A percentile compares a stretch with the other conserved stretches of the same genome.
Evolutionary conservation across 352 stramenopile species (phyloP).

Genomic region (Pseudoperonospora humuli): DNA sequence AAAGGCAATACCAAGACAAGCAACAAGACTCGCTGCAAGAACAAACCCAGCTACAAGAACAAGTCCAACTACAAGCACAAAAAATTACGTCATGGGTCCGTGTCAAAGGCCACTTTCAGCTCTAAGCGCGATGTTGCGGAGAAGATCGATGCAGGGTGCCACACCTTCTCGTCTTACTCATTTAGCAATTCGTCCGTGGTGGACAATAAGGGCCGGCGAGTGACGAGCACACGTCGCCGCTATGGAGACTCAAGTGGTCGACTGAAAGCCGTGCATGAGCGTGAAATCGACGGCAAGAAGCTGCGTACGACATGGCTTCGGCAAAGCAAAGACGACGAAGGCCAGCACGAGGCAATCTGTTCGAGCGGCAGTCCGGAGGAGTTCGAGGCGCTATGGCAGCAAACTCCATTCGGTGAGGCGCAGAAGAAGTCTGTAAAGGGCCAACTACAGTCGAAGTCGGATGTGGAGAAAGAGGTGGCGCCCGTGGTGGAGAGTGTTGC

Average conservation of each 20-base stretch:
- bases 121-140: not conserved
- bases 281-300: constrained; percentile 32
- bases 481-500: too few relatives aligned
- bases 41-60: too few relatives aligned
- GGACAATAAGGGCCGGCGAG: constrained; percentile 28
- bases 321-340: constrained; percentile 22
- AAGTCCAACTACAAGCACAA: too few relatives aligned
- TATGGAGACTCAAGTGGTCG: constrained; percentile 36
- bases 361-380: constrained; percentile 31
- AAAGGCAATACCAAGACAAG: not conserved
- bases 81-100: not conserved
- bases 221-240: constrained; percentile 28
- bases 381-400: constrained; percentile 44
- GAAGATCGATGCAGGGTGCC: not conserved
- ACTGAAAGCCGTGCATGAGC: constrained; percentile 22
- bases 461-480: constrained; percentile 11
- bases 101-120: not conserved
- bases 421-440: constrained; percentile 23
- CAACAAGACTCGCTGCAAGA: not conserved
- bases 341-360: constrained; percentile 27
- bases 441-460: constrained; percentile 4
- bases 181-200: constrained; percentile 28
- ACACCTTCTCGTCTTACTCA: constrained; percentile 33
- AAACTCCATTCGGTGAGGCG: constrained; percentile 35
- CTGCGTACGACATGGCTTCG: constrained; percentile 32